Conservation (phyloP, 768 basidiomycete species). For the Lanmaoa pseudosensibilis region DNA sequence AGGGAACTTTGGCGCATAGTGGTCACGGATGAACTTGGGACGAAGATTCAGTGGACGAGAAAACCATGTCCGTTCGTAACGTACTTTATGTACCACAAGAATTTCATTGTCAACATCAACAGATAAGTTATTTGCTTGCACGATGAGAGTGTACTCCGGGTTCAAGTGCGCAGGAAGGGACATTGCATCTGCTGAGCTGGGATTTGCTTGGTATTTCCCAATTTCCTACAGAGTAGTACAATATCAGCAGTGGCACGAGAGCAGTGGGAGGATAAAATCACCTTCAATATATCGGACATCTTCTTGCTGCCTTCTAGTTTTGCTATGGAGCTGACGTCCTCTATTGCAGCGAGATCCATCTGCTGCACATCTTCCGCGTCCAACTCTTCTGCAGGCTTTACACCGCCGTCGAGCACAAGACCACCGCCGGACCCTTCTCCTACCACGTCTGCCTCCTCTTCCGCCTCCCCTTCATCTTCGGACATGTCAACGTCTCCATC, state of each 20-base stretch:
- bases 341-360: slow-evolving; percentile 85
- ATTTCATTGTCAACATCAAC: slow-evolving; percentile 99
- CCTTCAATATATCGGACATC: slow-evolving; percentile 86
- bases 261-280: slow-evolving; percentile 26
- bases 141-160: slow-evolving; percentile 94
- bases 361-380: slow-evolving; percentile 91
- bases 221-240: slow-evolving; percentile 63
- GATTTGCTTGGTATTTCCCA: slow-evolving; percentile 77
- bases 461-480: slow-evolving; percentile 49
- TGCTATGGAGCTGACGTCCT: slow-evolving; percentile 86
- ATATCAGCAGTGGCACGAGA: background rate
- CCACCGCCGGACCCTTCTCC: slow-evolving; percentile 46
- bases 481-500: slow-evolving; percentile 54
- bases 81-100: slow-evolving; percentile 90
- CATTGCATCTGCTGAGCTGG: slow-evolving; percentile 78
- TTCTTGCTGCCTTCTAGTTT: slow-evolving; percentile 85
- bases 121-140: slow-evolving; percentile 95
- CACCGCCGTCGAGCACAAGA: slow-evolving; percentile 81
- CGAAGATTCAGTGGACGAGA: slow-evolving; percentile 8
- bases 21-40: slow-evolving; percentile 90
- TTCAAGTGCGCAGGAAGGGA: slow-evolving; percentile 81
- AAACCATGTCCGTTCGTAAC: slow-evolving; percentile 13
- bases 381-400: slow-evolving; percentile 93
- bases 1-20: slow-evolving; percentile 93
- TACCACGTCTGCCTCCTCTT: slow-evolving; percentile 38